phyloP scores from a whole-genome alignment of 768 basidiomycete genomes.

The Leccinum aurantiacum region DNA sequence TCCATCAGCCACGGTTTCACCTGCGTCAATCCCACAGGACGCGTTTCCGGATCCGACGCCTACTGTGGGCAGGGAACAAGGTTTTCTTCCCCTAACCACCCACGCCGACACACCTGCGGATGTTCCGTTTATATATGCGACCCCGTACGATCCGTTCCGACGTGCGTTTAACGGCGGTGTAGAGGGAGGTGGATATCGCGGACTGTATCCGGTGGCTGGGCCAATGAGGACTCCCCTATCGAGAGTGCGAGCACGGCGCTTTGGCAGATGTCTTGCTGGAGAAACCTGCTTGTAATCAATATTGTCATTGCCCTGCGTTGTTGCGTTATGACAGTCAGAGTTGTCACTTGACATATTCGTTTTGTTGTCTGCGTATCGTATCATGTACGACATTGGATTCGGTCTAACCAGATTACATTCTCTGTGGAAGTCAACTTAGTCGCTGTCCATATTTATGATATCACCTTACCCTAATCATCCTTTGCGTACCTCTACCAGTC shows the following conservation, averaged over 20 bases:
- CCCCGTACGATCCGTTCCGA: slow-evolving; percentile 25
- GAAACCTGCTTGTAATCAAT: slow-evolving; percentile 16
- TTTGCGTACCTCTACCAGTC: background rate
- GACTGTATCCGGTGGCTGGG: slow-evolving; percentile 11
- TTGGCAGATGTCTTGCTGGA: slow-evolving; percentile 16
- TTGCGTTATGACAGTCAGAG: background rate
- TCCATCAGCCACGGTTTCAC: background rate
- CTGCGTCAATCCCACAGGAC: slow-evolving; percentile 19
- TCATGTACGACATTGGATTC: background rate
- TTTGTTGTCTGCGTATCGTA: background rate
- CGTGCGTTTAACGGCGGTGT: slow-evolving; percentile 13
- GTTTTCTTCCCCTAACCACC: background rate
- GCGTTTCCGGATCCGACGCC: slow-evolving; percentile 26
- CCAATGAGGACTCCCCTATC: slow-evolving; percentile 2
- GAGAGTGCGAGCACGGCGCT: slow-evolving; percentile 17
- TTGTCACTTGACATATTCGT: background rate
- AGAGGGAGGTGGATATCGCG: background rate
- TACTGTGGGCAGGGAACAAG: background rate
- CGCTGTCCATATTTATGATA: background rate
- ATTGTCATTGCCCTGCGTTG: background rate
- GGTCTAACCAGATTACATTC: background rate
- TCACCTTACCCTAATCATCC: background rate
- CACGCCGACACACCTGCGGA: background rate
- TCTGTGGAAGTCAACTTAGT: background rate
- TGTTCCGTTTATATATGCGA: slow-evolving; percentile 2